Evolutionary conservation across 1,284 basidiomycete genomes (phyloP).

Genomic region (Ustilago crameri): DNA sequence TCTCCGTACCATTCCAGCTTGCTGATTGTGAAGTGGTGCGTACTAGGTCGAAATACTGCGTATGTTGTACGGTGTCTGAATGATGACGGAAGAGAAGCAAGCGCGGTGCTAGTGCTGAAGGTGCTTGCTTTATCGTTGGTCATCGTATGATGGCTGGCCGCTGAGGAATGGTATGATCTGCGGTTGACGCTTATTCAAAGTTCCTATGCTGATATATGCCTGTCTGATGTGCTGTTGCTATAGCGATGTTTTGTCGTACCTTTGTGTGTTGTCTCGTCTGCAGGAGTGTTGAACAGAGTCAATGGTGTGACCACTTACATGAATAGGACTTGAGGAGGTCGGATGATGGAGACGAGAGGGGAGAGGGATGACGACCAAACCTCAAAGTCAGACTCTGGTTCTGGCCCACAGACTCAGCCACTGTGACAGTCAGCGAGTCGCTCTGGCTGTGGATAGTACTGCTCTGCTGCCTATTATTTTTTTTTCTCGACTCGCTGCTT

Average conservation of each 20-base stretch:
- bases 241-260: slow-evolving; percentile 10
- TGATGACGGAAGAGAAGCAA: no score
- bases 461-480: slow-evolving; percentile 8
- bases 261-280: slow-evolving; percentile 9
- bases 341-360: slow-evolving; percentile 47
- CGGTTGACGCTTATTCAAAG: no score
- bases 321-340: slow-evolving; percentile 45
- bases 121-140: no score
- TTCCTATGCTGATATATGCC: neutral
- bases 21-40: no score
- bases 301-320: slow-evolving; percentile 35
- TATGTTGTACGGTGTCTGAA: no score
- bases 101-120: no score
- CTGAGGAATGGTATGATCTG: no score
- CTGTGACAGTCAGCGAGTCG: slow-evolving; percentile 3
- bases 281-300: slow-evolving; percentile 20
- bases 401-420: slow-evolving; percentile 11
- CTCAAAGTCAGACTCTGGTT: slow-evolving; percentile 35
- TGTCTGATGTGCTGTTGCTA: neutral
- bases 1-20: no score
- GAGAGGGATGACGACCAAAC: slow-evolving; percentile 38
- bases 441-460: slow-evolving; percentile 1
- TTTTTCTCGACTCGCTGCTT: neutral
- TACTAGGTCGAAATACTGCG: no score
- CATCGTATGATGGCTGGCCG: no score